Conservation (phyloP, 2,329 filamentous ascomycete species). For the Alternaria burnsii region DNA sequence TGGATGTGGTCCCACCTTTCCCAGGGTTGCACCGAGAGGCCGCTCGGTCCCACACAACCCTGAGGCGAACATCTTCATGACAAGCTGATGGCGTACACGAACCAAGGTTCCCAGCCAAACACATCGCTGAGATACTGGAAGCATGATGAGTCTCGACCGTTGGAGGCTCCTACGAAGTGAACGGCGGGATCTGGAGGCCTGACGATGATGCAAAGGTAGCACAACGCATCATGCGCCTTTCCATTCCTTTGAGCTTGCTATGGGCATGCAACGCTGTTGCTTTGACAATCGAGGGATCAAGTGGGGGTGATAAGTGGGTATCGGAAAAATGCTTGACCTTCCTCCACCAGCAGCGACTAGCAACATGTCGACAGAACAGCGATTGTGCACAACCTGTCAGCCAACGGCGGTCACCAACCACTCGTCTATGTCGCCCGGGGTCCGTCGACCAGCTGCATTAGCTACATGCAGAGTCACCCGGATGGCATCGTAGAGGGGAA, state of each 20-base stretch:
- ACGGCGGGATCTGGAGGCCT: constrained; percentile 5
- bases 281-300: constrained; percentile 16
- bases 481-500: constrained; percentile 28
- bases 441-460: constrained; percentile 42
- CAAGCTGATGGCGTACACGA: constrained; percentile 12
- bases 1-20: constrained; percentile 17
- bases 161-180: constrained; percentile 2
- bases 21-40: constrained; percentile 18
- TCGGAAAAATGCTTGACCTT: constrained; percentile 18
- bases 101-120: background rate
- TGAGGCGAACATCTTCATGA: constrained; percentile 14
- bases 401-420: constrained; percentile 25
- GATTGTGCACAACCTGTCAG: constrained; percentile 32
- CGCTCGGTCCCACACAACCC: constrained; percentile 10
- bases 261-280: constrained; percentile 8
- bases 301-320: constrained; percentile 12
- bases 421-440: constrained; percentile 21
- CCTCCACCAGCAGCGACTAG: constrained; percentile 7
- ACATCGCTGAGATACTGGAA: background rate
- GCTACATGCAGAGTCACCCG: constrained; percentile 35
- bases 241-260: constrained; percentile 11
- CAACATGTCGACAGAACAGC: constrained; percentile 14
- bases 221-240: constrained; percentile 11
- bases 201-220: constrained; percentile 8
- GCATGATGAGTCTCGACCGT: background rate